Base-by-base conservation (phyloP, 805 yeast species). In the Maudiozyma turicensis region DNA sequence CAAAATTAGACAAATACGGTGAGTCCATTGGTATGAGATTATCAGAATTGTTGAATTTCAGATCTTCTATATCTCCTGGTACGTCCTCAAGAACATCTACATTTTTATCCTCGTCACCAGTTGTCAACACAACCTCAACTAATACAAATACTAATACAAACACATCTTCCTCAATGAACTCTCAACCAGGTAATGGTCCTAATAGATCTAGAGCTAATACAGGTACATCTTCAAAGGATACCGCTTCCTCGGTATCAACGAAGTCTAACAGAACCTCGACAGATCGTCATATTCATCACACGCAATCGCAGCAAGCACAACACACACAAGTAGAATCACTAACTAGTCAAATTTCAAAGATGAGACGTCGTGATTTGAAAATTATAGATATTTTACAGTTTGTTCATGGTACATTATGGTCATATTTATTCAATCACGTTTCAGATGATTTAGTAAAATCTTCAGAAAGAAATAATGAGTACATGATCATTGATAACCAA, bases 371-470 rank as follows among this genome's bases (percentile, higher is more conserved):
- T 52, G 89, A 84, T 58, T 71, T 77, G 34, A 76, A 78, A 48
- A 74, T 83, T 29, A 70, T 90, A 41, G 87, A 86, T 43, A 75
- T 82, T 9, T 67, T 84, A 50, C 88, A 83, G 61, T 85, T 82
- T 58, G 77, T 88, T 10, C 86, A 84, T 57, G 78, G 86, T 1
- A 72, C 79, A 1, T 70, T 89, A 34, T 88, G 96, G 95, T 74
- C 74, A 47, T 70, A 81, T 28, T 65, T 86, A 20, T 88, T 89
- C 66, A 90, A 86, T n/a, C 77, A 75, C 53, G 72, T 80, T 0
- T 82, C 95, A 43, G 88, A 86, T 60, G 86, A 82, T 48, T 67
- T 89, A 45, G 95, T 87, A 51, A 81, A 82, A 60, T 76, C 82
- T 1, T 85, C 85, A 40, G 83, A 80, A 48, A 71, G 77, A 41